These are phyloP conservation scores for Dioscorea dumetorum DNA, from an alignment of 106 monocot species.

Conservation along the genomic window DNA sequence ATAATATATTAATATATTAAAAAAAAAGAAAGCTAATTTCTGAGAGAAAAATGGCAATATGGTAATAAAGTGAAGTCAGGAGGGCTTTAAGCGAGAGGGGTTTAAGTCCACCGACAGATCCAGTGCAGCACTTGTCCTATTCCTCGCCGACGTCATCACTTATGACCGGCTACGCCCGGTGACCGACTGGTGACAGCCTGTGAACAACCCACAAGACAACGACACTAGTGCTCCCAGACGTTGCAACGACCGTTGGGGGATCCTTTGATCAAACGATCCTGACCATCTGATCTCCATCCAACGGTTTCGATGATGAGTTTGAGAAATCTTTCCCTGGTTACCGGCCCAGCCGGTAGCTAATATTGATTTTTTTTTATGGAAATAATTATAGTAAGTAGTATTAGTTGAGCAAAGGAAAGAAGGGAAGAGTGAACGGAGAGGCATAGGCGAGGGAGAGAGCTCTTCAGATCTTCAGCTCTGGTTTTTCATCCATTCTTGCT, in stretches of 20 bases:
- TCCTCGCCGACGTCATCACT: too few species aligned
- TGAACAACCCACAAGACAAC: neutral
- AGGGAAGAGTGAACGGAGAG: neutral
- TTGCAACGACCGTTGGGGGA: neutral
- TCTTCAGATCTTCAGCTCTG: neutral
- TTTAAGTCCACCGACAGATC: too few species aligned
- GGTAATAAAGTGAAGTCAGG: too few species aligned
- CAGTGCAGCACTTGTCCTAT: too few species aligned
- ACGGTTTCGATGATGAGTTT: neutral
- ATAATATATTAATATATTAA: too few species aligned
- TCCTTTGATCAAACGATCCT: neutral
- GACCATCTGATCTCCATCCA: neutral
- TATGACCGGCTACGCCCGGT: neutral
- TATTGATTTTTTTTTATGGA: neutral
- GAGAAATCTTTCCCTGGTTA: neutral
- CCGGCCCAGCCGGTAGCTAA: neutral
- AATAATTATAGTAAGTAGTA: neutral
- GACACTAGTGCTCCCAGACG: neutral
- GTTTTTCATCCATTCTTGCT: neutral
- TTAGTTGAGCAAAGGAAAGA: conserved; percentile 1
- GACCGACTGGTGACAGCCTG: neutral
- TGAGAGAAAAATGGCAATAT: too few species aligned
- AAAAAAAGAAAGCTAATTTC: too few species aligned
- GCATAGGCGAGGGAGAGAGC: neutral
- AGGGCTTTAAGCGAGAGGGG: too few species aligned